Conservation (phyloP, 2,329 filamentous ascomycete species). For the Dactylellina haptotyla region DNA sequence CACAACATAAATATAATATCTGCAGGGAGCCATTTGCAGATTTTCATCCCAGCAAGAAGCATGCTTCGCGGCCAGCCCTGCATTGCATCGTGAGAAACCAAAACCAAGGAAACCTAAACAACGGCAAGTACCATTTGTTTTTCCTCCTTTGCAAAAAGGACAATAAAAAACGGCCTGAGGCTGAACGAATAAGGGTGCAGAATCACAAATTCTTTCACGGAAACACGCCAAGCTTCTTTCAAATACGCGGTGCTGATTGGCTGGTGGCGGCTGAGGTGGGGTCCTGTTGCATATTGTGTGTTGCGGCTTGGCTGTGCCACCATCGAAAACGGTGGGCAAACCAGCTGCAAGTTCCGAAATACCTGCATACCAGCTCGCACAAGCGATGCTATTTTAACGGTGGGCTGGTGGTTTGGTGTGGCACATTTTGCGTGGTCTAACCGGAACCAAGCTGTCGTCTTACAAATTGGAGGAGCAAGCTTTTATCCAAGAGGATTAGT, state of each 20-base stretch:
- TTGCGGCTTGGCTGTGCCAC: constrained; percentile 23
- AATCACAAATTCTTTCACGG: constrained; percentile 2
- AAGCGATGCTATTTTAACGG: not conserved
- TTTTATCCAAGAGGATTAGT: no score
- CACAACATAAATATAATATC: no score
- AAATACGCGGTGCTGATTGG: not conserved
- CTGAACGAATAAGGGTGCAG: not conserved
- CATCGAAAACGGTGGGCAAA: not conserved
- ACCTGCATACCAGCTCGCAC: not conserved
- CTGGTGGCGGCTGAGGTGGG: constrained; percentile 7
- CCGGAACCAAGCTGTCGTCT: no score
- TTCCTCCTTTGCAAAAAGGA: no score
- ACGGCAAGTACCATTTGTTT: no score
- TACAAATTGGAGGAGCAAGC: no score
- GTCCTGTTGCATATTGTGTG: constrained; percentile 12
- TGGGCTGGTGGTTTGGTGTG: not conserved
- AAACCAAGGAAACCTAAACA: no score
- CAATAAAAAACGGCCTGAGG: no score
- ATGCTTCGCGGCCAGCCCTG: no score
- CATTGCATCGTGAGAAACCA: no score
- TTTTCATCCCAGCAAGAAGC: no score
- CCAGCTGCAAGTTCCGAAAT: not conserved
- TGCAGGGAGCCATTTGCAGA: no score
- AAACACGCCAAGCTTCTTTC: not conserved
- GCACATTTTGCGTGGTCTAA: not conserved